phyloP scores from a whole-genome alignment of 805 yeast species.

The Myxozyma mucilagina region DNA sequence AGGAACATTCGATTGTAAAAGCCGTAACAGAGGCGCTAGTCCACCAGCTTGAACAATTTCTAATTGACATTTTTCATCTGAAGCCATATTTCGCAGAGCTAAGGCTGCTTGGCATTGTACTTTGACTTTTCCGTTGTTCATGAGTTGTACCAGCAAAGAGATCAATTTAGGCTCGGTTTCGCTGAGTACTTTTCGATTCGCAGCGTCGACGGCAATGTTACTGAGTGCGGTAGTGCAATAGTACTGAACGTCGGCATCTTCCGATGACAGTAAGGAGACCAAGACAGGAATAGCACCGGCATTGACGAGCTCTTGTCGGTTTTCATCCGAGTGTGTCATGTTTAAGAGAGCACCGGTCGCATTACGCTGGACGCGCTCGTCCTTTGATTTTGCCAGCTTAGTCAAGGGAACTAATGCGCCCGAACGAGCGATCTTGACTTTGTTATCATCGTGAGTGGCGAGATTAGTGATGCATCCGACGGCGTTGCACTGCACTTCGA shows the following conservation, averaged over 20 bases:
- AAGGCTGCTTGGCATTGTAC: conserved; percentile 98
- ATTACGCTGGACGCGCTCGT: conserved; percentile 94
- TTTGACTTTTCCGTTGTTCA: conserved; percentile 91
- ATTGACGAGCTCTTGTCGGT: conserved; percentile 91
- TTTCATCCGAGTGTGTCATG: conserved; percentile 97
- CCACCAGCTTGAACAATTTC: conserved; percentile 97
- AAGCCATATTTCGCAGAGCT: conserved; percentile 92
- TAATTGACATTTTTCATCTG: conserved; percentile 88
- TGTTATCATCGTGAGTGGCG: conserved; percentile 97
- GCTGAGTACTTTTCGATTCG: conserved; percentile 81
- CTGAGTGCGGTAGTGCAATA: conserved; percentile 97
- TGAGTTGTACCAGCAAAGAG: conserved; percentile 77
- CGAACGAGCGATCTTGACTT: conserved; percentile 90
- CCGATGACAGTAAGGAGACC: conserved; percentile 78
- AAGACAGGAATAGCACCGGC: conserved; percentile 98
- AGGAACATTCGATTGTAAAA: conserved; percentile 79
- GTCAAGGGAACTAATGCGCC: conserved; percentile 96
- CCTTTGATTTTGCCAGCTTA: conserved; percentile 89
- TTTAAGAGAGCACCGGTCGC: conserved; percentile 97
- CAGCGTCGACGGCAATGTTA: conserved; percentile 95
- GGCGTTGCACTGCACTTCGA: conserved; percentile 98
- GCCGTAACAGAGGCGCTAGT: conserved; percentile 84
- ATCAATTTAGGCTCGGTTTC: conserved; percentile 92
- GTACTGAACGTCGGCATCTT: conserved; percentile 96
- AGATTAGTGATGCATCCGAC: conserved; percentile 98